These are phyloP conservation scores for Fusarium zealandicum DNA, from an alignment of 2,329 filamentous ascomycete genomes.

Conservation along the genomic window DNA sequence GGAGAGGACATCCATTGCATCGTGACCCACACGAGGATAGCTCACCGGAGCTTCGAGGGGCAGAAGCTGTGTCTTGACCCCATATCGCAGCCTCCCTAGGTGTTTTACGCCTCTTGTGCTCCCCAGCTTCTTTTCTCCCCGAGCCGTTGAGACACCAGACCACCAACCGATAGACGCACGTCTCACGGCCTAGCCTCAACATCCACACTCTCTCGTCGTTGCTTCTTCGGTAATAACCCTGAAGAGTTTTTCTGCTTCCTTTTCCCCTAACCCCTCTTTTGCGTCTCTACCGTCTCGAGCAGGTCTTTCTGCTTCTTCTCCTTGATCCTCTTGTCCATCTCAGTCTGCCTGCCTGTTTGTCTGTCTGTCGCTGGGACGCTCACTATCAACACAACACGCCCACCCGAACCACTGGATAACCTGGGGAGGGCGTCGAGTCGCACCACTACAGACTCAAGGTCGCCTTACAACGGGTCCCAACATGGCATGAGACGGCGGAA, in stretches of 20 bases:
- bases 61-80: constrained; percentile 16
- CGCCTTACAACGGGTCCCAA: constrained; percentile 34
- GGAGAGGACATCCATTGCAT: constrained; percentile 9
- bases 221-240: constrained; percentile 30
- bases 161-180: constrained; percentile 28
- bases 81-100: constrained; percentile 18
- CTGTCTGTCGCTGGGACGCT: constrained; percentile 21
- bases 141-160: constrained; percentile 20
- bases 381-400: constrained; percentile 24
- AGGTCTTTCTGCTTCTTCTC: constrained; percentile 5
- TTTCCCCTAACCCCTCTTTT: constrained; percentile 11
- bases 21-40: constrained; percentile 2
- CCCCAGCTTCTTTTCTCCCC: constrained; percentile 11
- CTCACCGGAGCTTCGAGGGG: constrained; percentile 11
- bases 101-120: no score
- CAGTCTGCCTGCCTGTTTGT: constrained; percentile 8
- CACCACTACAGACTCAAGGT: constrained; percentile 38
- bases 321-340: constrained; percentile 5
- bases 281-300: constrained; percentile 5
- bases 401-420: constrained; percentile 22
- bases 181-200: constrained; percentile 25
- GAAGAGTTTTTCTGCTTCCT: constrained; percentile 24
- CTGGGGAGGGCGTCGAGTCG: constrained; percentile 34
- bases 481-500: constrained; percentile 39
- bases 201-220: constrained; percentile 28